Evolutionary conservation across 805 yeast genomes (phyloP).

Genomic region (Komagataella pastoris): DNA sequence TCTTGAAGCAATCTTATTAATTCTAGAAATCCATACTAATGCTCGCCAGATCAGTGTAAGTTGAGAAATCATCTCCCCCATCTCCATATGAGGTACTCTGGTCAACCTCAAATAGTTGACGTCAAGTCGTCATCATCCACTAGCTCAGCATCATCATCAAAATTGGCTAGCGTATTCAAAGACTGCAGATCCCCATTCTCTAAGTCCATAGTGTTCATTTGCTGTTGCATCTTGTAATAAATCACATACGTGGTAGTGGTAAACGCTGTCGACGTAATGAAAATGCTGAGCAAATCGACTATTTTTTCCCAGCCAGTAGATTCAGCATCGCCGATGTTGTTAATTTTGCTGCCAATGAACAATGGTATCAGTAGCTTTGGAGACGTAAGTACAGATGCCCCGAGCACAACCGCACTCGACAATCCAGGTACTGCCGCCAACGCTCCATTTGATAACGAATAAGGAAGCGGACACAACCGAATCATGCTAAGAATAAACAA

Average conservation of each 20-base stretch:
- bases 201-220: conserved; percentile 8
- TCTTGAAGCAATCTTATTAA: background rate
- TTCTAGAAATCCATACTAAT: background rate
- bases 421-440: conserved; percentile 79
- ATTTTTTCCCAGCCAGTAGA: conserved; percentile 26
- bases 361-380: conserved; percentile 73
- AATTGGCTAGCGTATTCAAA: background rate
- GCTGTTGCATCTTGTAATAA: conserved; percentile 37
- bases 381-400: conserved; percentile 64
- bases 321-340: conserved; percentile 51
- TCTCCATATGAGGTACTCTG: background rate
- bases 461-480: conserved; percentile 85
- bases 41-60: background rate
- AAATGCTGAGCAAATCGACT: conserved; percentile 50
- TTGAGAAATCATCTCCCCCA: no score
- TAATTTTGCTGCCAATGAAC: conserved; percentile 67
- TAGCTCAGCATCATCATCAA: conserved; percentile 3
- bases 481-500: conserved; percentile 57
- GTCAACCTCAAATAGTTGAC: background rate
- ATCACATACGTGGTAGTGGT: conserved; percentile 52
- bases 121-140: conserved; percentile 3
- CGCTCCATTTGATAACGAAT: conserved; percentile 86
- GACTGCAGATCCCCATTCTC: background rate
- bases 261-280: conserved; percentile 41
- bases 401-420: conserved; percentile 41